Percentiles rank a stretch among this genome's conserved stretches.
These are phyloP conservation scores for Ricinus communis DNA, from an alignment of 345 rosid species.

Conservation along the genomic window DNA sequence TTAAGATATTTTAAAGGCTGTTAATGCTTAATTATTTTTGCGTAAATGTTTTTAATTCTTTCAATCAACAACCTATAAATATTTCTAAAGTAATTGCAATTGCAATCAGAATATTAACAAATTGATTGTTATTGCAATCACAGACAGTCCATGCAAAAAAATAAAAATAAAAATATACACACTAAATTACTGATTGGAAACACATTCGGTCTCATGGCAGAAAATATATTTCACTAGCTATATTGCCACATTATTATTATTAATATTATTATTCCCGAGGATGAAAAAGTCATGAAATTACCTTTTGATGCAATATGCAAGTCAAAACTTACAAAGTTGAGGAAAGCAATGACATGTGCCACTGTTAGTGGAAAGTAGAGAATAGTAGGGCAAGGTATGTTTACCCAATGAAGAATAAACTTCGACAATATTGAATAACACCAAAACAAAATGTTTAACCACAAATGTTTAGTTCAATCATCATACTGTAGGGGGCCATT, in stretches of 20 bases:
- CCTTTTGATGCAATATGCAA: conserved; percentile 1
- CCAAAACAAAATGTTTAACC: conserved; percentile 11
- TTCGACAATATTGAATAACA: neutral
- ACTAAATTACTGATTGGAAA: too few species aligned
- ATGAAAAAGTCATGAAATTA: neutral
- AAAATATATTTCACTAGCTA: too few species aligned
- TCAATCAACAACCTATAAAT: too few species aligned
- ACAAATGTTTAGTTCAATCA: conserved; percentile 9
- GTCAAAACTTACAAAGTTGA: conserved; percentile 24
- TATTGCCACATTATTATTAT: neutral
- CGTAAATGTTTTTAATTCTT: too few species aligned
- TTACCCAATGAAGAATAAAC: neutral
- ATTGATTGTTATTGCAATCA: too few species aligned
- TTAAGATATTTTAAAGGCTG: too few species aligned
- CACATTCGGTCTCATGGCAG: too few species aligned
- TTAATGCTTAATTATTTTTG: too few species aligned
- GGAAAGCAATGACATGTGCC: conserved; percentile 24
- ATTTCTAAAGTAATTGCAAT: too few species aligned
- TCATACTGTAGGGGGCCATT: neutral
- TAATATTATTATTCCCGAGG: neutral
- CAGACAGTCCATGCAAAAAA: too few species aligned
- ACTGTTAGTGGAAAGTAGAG: conserved; percentile 21
- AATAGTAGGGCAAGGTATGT: conserved; percentile 22
- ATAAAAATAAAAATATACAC: too few species aligned
- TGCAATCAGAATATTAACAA: too few species aligned